Evolutionary conservation across 805 yeast species (phyloP).

Genomic region (Pichia paraexigua): DNA sequence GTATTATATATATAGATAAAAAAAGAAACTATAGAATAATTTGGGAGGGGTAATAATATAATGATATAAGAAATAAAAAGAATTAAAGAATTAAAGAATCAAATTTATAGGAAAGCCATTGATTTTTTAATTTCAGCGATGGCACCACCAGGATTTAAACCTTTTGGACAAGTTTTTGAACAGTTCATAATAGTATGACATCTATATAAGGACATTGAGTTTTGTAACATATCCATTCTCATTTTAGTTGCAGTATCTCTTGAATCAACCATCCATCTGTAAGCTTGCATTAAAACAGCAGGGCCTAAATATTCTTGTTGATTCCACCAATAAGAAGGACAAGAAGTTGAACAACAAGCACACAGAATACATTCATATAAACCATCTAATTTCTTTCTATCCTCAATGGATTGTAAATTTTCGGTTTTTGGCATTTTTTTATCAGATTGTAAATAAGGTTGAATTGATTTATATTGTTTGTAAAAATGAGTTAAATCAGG

Average conservation of each 20-base stretch:
- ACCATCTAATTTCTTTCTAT: constrained; percentile 94
- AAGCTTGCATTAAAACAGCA: constrained; percentile 98
- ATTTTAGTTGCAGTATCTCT: constrained; percentile 82
- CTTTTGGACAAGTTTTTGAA: constrained; percentile 97
- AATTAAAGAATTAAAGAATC: neutral
- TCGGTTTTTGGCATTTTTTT: constrained; percentile 88
- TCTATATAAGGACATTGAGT: constrained; percentile 96
- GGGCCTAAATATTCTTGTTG: constrained; percentile 98
- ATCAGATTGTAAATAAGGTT: constrained; percentile 89
- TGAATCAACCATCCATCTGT: constrained; percentile 96
- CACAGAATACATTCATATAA: constrained; percentile 95
- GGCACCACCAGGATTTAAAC: constrained; percentile 95
- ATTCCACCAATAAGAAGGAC: constrained; percentile 99
- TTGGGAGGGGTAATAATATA: neutral
- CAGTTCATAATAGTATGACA: constrained; percentile 99
- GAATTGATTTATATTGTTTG: constrained; percentile 96
- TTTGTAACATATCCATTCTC: constrained; percentile 87
- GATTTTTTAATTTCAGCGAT: constrained; percentile 95
- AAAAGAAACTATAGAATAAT: neutral
- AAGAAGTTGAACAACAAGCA: constrained; percentile 97
- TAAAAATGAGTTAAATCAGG: constrained; percentile 97
- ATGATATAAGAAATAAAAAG: too few relatives aligned
- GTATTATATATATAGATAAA: neutral
- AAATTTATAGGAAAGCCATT: constrained; percentile 42
- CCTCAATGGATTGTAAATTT: constrained; percentile 82